Conservation (phyloP, 2,329 filamentous ascomycete species). For the Myotisia sp. region DNA sequence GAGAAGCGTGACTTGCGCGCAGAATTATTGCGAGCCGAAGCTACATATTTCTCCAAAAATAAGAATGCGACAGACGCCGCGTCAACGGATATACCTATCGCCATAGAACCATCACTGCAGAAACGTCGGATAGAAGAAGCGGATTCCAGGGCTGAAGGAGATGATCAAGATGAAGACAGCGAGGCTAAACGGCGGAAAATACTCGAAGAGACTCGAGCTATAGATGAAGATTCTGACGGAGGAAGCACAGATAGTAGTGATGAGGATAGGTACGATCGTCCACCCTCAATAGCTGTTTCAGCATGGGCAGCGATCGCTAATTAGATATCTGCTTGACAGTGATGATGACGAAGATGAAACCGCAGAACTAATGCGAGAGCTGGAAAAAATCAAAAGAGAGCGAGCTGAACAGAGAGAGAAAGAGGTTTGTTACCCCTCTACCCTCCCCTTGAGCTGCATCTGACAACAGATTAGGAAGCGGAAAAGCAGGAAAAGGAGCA, state of each 20-base stretch:
- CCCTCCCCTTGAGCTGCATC: background rate
- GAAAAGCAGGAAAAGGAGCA: conserved; percentile 69
- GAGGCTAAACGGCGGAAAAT: conserved; percentile 76
- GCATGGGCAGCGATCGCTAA: conserved; percentile 10
- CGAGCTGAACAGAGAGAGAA: conserved; percentile 65
- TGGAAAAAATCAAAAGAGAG: conserved; percentile 87
- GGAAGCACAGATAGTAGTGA: conserved; percentile 46
- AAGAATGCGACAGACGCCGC: conserved; percentile 35
- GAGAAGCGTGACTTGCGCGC: conserved; percentile 66
- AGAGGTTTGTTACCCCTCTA: conserved; percentile 35
- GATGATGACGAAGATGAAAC: conserved; percentile 68
- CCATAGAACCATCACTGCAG: conserved; percentile 27
- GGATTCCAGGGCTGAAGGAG: conserved; percentile 24
- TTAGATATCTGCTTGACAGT: no score
- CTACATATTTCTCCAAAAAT: conserved; percentile 73
- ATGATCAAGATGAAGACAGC: conserved; percentile 47
- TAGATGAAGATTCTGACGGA: conserved; percentile 67
- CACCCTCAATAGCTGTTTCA: conserved; percentile 16
- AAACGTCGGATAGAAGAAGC: conserved; percentile 53
- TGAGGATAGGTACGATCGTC: conserved; percentile 39
- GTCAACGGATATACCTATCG: conserved; percentile 18
- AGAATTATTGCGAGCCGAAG: conserved; percentile 79
- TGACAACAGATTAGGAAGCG: conserved; percentile 43
- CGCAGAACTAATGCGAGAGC: conserved; percentile 76
- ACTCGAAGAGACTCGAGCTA: conserved; percentile 72